Conservation (phyloP, 257 asterid genomes). For the Solanum pennellii region DNA sequence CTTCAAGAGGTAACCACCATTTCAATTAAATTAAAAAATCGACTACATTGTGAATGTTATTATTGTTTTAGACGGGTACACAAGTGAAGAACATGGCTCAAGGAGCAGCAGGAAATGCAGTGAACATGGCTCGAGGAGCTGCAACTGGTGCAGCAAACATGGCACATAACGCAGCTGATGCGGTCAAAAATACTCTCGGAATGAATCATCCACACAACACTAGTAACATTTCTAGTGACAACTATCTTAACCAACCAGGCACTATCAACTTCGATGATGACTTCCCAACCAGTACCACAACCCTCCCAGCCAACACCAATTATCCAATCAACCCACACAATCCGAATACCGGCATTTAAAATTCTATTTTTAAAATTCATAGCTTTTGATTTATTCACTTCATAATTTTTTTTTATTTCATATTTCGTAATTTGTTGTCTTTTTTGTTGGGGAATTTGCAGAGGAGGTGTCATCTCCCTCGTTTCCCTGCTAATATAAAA, state of each 20-base stretch:
- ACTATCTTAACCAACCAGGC: not conserved
- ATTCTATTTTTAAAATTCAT: not conserved
- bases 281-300: not conserved
- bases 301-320: not conserved
- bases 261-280: not conserved
- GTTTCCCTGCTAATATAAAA: slow-evolving; percentile 65
- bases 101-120: slow-evolving; percentile 38
- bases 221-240: not conserved
- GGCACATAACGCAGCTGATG: slow-evolving; percentile 56
- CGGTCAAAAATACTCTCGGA: slow-evolving; percentile 46
- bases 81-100: slow-evolving; percentile 45
- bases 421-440: not conserved
- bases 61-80: slow-evolving; percentile 31
- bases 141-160: slow-evolving; percentile 38
- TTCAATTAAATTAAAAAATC: not conserved
- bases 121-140: slow-evolving; percentile 37
- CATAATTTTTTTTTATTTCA: not conserved
- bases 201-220: slow-evolving; percentile 12
- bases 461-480: slow-evolving; percentile 31
- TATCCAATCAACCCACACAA: not conserved
- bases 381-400: not conserved
- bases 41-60: not conserved
- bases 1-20: slow-evolving; percentile 45
- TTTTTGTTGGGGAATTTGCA: slow-evolving; percentile 31
- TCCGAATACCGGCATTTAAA: not conserved